Base-by-base conservation (phyloP, 1,284 basidiomycete species). In the Macrocybe sp. region DNA sequence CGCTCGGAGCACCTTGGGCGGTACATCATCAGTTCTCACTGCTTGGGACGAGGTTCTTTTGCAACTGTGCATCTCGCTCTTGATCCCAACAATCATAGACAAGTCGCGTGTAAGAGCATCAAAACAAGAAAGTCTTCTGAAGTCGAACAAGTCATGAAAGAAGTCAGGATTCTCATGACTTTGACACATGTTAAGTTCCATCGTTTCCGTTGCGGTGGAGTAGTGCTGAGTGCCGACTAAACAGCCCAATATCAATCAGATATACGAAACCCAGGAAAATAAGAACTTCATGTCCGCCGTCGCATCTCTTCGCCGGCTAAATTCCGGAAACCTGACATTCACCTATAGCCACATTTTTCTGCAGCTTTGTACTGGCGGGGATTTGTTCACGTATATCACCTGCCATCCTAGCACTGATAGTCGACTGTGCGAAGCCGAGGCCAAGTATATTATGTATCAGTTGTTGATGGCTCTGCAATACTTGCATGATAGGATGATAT, bases 61-160 rank as follows among this genome's bases (percentile, higher is more conserved):
- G 87, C 89, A 0, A 84, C 79, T 0, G 86, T 92, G 2, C 81
- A 90, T 59, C 75, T 92, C 31, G 87, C 86, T 9, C 70, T 85
- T 46, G 84, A 89, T 57, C 73, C 72, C 4, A 58, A 64, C n/a
- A 74, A 72, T 32, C 70, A 76, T 54, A 74, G 79, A 41, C 90
- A 92, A 64, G 85, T 89, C 28, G 90, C 90, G 6, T 89, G 88
- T 66, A 93, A 93, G 64, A 88, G 81, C 44, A 84, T 92, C 55
- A 78, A 75, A 51, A 73, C 74, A 32, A 81, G 76, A 52, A 74
- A 73, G 38, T 75, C 75, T 28, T 68, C 70, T 33, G 83, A 83
- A 43, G 59, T 79, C 35, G 74, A 67, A 10, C 79, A 81, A 55
- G 78, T 89, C 11, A 79, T 81, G 74, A 85, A 83, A 56, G 91